phyloP scores from a whole-genome alignment of 768 basidiomycete species.

The Inosperma sp. region DNA sequence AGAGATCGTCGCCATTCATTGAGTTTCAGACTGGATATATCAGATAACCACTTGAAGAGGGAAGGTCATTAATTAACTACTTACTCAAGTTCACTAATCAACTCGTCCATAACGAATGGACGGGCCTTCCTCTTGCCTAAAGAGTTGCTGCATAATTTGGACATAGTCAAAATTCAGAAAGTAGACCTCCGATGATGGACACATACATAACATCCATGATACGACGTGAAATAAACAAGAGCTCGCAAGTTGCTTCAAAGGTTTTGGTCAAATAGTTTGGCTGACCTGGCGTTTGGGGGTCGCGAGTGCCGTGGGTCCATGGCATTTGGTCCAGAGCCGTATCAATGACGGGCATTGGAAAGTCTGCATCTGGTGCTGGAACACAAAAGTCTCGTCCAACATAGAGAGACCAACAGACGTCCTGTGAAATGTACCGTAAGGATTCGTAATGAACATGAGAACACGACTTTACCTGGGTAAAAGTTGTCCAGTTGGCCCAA shows the following conservation, averaged over 20 bases:
- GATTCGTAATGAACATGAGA: neutral
- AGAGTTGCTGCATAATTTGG: slow-evolving; percentile 33
- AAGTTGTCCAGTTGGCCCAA: slow-evolving; percentile 58
- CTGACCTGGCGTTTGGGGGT: too few relatives aligned
- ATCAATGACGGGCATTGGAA: slow-evolving; percentile 46
- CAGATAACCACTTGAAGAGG: neutral
- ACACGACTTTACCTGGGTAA: slow-evolving; percentile 39
- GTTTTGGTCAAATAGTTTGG: slow-evolving; percentile 42
- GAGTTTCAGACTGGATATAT: slow-evolving; percentile 35
- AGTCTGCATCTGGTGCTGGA: slow-evolving; percentile 26
- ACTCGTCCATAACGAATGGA: slow-evolving; percentile 40
- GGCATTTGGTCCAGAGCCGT: slow-evolving; percentile 44
- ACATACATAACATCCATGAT: slow-evolving; percentile 57
- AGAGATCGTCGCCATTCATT: slow-evolving; percentile 46
- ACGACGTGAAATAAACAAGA: slow-evolving; percentile 43
- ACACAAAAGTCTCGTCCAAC: slow-evolving; percentile 60
- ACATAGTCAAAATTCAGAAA: neutral
- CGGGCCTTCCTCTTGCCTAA: slow-evolving; percentile 38
- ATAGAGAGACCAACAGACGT: slow-evolving; percentile 61
- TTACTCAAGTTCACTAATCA: slow-evolving; percentile 54
- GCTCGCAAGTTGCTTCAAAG: slow-evolving; percentile 45
- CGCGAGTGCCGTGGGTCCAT: slow-evolving; percentile 37
- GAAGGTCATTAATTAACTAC: slow-evolving; percentile 18
- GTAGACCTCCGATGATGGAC: neutral
- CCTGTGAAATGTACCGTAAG: slow-evolving; percentile 28